A percentile compares a stretch with the other conserved stretches of the same genome.
Evolutionary conservation across 2,329 filamentous ascomycete species (phyloP).

Genomic region (Monilinia fructicola): DNA sequence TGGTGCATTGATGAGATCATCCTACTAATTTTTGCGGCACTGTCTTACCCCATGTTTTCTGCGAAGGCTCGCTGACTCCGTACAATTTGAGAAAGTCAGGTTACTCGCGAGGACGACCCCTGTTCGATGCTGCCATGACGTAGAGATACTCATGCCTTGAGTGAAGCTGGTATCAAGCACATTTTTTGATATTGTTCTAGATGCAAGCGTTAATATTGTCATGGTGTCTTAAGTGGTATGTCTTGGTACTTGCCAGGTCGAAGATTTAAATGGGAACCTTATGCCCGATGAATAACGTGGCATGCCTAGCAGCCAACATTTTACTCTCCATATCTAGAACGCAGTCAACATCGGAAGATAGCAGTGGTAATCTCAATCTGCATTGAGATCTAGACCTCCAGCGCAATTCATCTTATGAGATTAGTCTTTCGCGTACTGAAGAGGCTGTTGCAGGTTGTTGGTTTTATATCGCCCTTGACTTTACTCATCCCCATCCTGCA

Average conservation of each 20-base stretch:
- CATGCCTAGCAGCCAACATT: neutral
- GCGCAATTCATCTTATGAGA: neutral
- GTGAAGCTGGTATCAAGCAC: neutral
- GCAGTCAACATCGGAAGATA: neutral
- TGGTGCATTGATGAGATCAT: neutral
- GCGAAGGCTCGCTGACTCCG: neutral
- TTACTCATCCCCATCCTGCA: constrained; percentile 5
- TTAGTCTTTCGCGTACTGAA: neutral
- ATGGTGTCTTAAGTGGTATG: neutral
- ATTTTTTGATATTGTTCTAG: neutral
- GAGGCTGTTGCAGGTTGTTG: neutral
- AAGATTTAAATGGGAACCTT: neutral
- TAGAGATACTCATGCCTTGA: constrained; percentile 1
- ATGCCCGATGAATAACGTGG: neutral
- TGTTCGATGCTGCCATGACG: constrained; percentile 6
- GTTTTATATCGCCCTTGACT: neutral
- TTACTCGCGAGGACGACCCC: neutral
- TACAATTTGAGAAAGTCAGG: neutral
- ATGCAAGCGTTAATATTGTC: neutral
- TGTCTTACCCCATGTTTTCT: neutral
- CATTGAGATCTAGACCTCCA: neutral
- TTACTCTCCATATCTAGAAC: neutral
- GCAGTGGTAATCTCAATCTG: neutral
- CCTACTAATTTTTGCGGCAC: neutral
- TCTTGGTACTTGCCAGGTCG: neutral